Percentiles rank a stretch among this genome's conserved stretches.
Evolutionary conservation across 2,329 filamentous ascomycete species (phyloP).

Genomic region (Ceratocystis albifundus): DNA sequence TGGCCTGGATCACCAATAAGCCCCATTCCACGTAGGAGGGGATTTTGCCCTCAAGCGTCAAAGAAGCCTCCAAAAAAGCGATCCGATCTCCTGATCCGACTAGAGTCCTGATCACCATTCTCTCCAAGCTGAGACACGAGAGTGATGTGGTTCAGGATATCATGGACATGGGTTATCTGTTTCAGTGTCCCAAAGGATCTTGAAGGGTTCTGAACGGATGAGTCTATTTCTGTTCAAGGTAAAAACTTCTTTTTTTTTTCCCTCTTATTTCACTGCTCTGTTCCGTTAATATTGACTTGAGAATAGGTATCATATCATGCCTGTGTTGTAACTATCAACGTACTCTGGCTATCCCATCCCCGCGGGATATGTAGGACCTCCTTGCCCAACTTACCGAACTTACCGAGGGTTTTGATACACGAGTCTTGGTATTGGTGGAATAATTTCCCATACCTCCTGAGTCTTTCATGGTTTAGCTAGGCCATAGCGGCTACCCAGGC

Average conservation of each 20-base stretch:
- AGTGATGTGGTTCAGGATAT: not conserved
- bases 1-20: not conserved
- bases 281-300: not conserved
- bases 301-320: not conserved
- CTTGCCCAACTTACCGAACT: not conserved
- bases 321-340: not conserved
- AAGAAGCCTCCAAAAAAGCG: not conserved
- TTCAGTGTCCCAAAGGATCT: conserved; percentile 2
- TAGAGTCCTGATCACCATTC: not conserved
- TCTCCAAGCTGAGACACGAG: conserved; percentile 3
- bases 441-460: not conserved
- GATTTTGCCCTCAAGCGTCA: not conserved
- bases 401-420: not conserved
- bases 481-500: not conserved
- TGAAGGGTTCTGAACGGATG: not conserved
- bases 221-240: not conserved
- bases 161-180: not conserved
- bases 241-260: too few species aligned
- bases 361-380: not conserved
- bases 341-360: not conserved
- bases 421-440: not conserved
- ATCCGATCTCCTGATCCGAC: conserved; percentile 1
- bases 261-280: too few species aligned
- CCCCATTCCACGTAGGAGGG: not conserved
- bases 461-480: not conserved